Percentiles rank a stretch among this genome's conserved stretches.
Conservation (phyloP, 495 filamentous ascomycete genomes). For the Neohortaea acidophila region DNA sequence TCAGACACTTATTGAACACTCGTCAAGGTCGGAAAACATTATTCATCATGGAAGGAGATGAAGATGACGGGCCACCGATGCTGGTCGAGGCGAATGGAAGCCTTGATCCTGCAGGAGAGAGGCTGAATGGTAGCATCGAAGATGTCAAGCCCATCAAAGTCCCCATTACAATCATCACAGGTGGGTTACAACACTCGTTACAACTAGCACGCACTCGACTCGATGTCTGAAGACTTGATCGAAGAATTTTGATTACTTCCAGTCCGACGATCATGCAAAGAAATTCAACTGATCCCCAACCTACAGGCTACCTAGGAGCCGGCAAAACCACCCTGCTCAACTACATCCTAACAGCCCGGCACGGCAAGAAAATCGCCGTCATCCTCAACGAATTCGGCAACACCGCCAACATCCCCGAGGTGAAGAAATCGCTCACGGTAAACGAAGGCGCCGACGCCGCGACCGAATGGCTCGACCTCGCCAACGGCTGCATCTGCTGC, state of each 20-base stretch:
- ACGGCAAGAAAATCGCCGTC: constrained; percentile 94
- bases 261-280: background rate
- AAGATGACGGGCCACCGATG: constrained; percentile 54
- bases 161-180: constrained; percentile 90
- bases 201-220: too few species aligned
- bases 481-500: constrained; percentile 96
- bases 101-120: constrained; percentile 1
- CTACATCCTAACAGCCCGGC: constrained; percentile 81
- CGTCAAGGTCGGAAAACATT: too few species aligned
- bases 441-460: constrained; percentile 72
- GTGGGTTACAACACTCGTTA: too few species aligned
- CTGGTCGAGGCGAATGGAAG: constrained; percentile 41
- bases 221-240: too few species aligned
- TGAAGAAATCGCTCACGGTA: constrained; percentile 83
- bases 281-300: background rate
- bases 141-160: constrained; percentile 47
- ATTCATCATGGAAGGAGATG: constrained; percentile 20
- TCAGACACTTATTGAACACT: too few species aligned
- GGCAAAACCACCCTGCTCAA: constrained; percentile 94
- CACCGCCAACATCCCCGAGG: constrained; percentile 70
- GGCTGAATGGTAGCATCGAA: constrained; percentile 27
- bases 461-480: constrained; percentile 89
- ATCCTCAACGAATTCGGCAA: constrained; percentile 61
- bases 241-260: too few species aligned
- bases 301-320: constrained; percentile 69